Evolutionary conservation across 768 basidiomycete genomes (phyloP).

Genomic region (Calocera viscosa): DNA sequence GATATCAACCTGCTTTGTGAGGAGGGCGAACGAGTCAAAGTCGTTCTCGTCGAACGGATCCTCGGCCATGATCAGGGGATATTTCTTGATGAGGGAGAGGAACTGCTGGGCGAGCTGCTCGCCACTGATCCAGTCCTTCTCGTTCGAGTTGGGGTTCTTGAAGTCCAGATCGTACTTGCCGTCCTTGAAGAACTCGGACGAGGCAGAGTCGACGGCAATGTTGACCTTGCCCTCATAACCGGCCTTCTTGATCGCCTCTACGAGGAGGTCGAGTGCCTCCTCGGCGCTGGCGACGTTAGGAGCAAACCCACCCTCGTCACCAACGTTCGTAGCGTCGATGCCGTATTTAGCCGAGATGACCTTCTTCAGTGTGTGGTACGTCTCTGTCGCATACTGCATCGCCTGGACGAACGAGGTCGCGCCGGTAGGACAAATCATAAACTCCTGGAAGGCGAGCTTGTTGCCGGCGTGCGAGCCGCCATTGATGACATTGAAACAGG

Average conservation of each 20-base stretch:
- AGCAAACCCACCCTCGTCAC: slow-evolving; percentile 99
- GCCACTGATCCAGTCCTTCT: slow-evolving; percentile 90
- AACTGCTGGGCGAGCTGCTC: slow-evolving; percentile 87
- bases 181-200: slow-evolving; percentile 99
- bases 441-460: slow-evolving; percentile 99
- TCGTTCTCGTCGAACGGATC: slow-evolving; percentile 99
- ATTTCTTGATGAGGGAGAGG: slow-evolving; percentile 72
- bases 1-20: slow-evolving; percentile 64
- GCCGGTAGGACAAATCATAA: slow-evolving; percentile 97
- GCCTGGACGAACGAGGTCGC: slow-evolving; percentile 87
- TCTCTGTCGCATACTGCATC: slow-evolving; percentile 97
- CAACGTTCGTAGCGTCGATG: slow-evolving; percentile 97
- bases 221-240: slow-evolving; percentile 98
- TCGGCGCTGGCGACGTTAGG: slow-evolving; percentile 96
- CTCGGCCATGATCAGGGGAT: slow-evolving; percentile 90
- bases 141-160: slow-evolving; percentile 99
- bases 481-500: slow-evolving; percentile 99
- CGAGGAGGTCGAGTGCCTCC: slow-evolving; percentile 89
- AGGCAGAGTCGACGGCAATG: slow-evolving; percentile 96
- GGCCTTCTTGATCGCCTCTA: slow-evolving; percentile 93
- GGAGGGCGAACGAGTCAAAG: slow-evolving; percentile 95
- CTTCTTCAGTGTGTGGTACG: slow-evolving; percentile 96
- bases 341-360: slow-evolving; percentile 99
- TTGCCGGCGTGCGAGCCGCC: slow-evolving; percentile 99
- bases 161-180: slow-evolving; percentile 98